Evolutionary conservation across 2,329 filamentous ascomycete species (phyloP).

Genomic region (Aphanocladium album): DNA sequence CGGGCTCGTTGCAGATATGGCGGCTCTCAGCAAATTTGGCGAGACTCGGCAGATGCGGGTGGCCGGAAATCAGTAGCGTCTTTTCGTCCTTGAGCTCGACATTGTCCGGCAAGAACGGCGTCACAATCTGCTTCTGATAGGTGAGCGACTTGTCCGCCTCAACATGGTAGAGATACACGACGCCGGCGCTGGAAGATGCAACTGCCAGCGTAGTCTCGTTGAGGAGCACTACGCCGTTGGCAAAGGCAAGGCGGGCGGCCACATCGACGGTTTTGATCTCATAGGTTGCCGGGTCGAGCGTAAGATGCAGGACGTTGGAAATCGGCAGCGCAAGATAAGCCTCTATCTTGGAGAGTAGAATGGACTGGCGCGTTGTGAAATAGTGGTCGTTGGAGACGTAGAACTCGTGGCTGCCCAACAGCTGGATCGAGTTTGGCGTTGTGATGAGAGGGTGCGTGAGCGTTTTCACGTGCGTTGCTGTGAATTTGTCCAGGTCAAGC

Average conservation of each 20-base stretch:
- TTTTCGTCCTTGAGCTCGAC: constrained; percentile 25
- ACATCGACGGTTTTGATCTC: constrained; percentile 18
- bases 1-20: constrained; percentile 30
- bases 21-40: constrained; percentile 27
- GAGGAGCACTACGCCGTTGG: constrained; percentile 37
- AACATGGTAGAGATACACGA: constrained; percentile 28
- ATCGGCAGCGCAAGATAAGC: constrained; percentile 28
- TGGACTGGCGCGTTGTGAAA: constrained; percentile 24
- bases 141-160: neutral
- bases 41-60: constrained; percentile 31
- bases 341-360: constrained; percentile 27
- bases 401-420: constrained; percentile 31
- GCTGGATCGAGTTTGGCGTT: constrained; percentile 34
- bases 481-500: constrained; percentile 27
- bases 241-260: constrained; percentile 31
- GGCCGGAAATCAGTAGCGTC: constrained; percentile 35
- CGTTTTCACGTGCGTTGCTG: constrained; percentile 31
- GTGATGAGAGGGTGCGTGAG: constrained; percentile 34
- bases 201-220: constrained; percentile 31
- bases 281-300: constrained; percentile 11
- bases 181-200: constrained; percentile 27
- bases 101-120: constrained; percentile 39
- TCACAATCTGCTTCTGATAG: neutral
- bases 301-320: constrained; percentile 33
- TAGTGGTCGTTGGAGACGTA: constrained; percentile 38